Evolutionary conservation across 2,329 filamentous ascomycete species (phyloP).

Genomic region (Phialophora expanda): DNA sequence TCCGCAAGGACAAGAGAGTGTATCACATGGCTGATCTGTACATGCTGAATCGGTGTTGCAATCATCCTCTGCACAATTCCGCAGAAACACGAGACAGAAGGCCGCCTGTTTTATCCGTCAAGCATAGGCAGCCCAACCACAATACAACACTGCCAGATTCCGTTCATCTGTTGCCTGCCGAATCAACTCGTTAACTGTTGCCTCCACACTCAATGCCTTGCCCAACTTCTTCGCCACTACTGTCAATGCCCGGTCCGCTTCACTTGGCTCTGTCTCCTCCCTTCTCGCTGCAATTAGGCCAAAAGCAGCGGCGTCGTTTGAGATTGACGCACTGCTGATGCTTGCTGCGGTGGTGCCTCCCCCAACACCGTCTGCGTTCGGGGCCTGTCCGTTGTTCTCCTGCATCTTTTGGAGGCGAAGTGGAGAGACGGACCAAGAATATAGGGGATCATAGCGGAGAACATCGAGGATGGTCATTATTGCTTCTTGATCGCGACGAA

Average conservation of each 20-base stretch:
- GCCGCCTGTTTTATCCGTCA: constrained; percentile 17
- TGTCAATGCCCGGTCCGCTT: constrained; percentile 88
- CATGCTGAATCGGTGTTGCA: not conserved
- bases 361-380: constrained; percentile 38
- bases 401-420: constrained; percentile 70
- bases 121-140: constrained; percentile 63
- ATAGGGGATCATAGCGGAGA: constrained; percentile 94
- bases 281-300: constrained; percentile 40
- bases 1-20: not conserved
- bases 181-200: constrained; percentile 95
- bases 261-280: constrained; percentile 64
- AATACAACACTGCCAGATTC: constrained; percentile 89
- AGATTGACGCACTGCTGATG: constrained; percentile 35
- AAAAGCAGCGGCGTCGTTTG: not conserved
- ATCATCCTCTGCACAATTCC: not conserved
- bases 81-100: not conserved
- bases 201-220: constrained; percentile 90
- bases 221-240: constrained; percentile 95
- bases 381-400: constrained; percentile 55
- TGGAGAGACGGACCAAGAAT: constrained; percentile 89
- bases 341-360: constrained; percentile 36
- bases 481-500: constrained; percentile 92
- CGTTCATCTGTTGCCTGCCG: constrained; percentile 92
- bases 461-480: constrained; percentile 99
- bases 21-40: not conserved